A percentile compares a stretch with the other conserved stretches of the same genome.
Conservation (phyloP, 192 early-diverging fungal genomes). For the Podila minutissima region DNA sequence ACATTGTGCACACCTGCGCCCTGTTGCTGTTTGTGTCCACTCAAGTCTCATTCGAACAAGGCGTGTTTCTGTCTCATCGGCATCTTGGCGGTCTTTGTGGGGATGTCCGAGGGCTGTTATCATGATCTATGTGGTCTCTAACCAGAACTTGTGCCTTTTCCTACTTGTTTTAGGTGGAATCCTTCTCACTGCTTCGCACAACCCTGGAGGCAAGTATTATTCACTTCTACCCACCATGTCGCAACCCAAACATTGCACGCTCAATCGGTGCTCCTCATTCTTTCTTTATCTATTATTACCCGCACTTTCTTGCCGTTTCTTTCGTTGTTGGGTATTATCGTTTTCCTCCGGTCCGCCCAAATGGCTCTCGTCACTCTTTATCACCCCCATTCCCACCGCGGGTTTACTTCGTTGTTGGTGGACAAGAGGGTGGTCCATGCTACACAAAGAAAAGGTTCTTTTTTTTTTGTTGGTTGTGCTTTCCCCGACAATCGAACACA, state of each 20-base stretch:
- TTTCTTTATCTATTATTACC: slow-evolving; percentile 7
- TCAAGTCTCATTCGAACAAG: too few relatives aligned
- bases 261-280: not conserved
- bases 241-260: too few relatives aligned
- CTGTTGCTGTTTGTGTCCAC: too few relatives aligned
- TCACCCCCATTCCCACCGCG: too few relatives aligned
- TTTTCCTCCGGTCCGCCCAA: not conserved
- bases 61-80: too few relatives aligned
- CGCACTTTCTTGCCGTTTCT: too few relatives aligned
- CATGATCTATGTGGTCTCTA: not conserved
- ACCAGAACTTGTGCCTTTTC: not conserved
- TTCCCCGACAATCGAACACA: not conserved
- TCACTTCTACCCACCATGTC: too few relatives aligned
- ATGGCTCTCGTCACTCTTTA: not conserved
- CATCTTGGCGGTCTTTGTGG: too few relatives aligned
- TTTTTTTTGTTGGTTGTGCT: too few relatives aligned
- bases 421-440: slow-evolving; percentile 20
- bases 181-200: slow-evolving; percentile 98
- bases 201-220: slow-evolving; percentile 81
- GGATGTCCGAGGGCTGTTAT: not conserved
- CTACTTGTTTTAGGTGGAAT: slow-evolving; percentile 74
- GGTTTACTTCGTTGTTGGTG: too few relatives aligned
- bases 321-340: not conserved
- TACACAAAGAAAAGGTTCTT: slow-evolving; percentile 17
- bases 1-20: too few relatives aligned